These are phyloP conservation scores for Sergeia podlipaevii DNA, from an alignment of 208 protist species.

Conservation along the genomic window DNA sequence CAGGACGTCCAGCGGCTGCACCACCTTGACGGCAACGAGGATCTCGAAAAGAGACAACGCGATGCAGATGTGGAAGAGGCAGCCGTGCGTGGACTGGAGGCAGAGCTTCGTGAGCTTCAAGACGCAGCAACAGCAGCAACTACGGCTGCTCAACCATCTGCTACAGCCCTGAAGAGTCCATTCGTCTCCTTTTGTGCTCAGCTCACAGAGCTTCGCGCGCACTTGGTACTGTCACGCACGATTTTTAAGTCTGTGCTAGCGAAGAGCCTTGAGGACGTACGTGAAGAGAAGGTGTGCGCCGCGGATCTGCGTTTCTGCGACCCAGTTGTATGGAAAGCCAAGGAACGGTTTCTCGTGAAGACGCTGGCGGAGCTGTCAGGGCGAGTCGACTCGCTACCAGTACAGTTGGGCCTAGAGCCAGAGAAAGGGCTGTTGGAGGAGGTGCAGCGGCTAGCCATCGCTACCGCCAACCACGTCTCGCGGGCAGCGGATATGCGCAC, in stretches of 20 bases:
- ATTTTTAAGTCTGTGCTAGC: conserved; percentile 44
- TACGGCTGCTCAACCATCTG: no score
- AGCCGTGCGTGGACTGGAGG: conserved; percentile 18
- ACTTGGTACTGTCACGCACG: conserved; percentile 31
- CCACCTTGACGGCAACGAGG: conserved; percentile 8
- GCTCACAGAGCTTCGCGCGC: conserved; percentile 47
- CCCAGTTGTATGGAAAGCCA: conserved; percentile 25
- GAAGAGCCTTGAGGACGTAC: conserved; percentile 35
- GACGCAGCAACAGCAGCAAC: conserved; percentile 20
- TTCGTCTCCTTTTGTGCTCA: conserved; percentile 28
- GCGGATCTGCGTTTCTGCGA: conserved; percentile 44
- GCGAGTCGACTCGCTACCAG: neutral
- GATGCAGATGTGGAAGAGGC: conserved; percentile 17
- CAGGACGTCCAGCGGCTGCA: neutral
- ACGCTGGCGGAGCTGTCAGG: neutral
- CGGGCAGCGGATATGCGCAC: conserved; percentile 20
- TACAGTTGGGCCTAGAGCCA: conserved; percentile 7
- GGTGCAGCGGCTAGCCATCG: conserved; percentile 31
- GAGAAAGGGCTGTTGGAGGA: conserved; percentile 34
- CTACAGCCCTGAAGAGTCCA: conserved; percentile 1
- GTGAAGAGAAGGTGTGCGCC: conserved; percentile 37
- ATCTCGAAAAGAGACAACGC: conserved; percentile 4
- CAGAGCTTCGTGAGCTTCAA: conserved; percentile 11
- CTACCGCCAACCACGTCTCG: conserved; percentile 31
- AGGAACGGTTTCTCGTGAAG: conserved; percentile 18